Conservation (phyloP, 2,329 filamentous ascomycete genomes). For the Neofusicoccum parvum region DNA sequence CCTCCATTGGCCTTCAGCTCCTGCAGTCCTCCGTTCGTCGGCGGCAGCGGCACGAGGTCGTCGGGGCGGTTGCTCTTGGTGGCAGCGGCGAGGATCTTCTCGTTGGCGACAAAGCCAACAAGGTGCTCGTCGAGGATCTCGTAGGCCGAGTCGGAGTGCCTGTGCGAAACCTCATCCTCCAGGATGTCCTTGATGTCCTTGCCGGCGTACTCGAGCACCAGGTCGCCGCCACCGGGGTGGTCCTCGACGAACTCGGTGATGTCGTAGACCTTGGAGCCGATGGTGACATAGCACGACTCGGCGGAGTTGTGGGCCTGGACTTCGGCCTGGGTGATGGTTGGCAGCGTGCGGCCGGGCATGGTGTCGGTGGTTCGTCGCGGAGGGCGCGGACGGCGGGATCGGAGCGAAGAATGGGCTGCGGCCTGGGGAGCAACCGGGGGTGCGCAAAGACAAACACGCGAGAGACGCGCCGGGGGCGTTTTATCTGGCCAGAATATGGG, state of each 20-base stretch:
- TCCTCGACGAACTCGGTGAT: slow-evolving; percentile 87
- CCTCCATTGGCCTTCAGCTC: slow-evolving; percentile 56
- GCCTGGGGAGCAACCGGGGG: background rate
- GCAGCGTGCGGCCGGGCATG: slow-evolving; percentile 82
- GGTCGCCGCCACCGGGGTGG: slow-evolving; percentile 85
- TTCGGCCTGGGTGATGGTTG: slow-evolving; percentile 78
- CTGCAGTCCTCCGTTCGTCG: slow-evolving; percentile 47
- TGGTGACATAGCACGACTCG: slow-evolving; percentile 89
- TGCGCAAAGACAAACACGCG: background rate
- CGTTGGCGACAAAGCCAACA: slow-evolving; percentile 74
- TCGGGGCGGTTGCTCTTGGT: slow-evolving; percentile 51
- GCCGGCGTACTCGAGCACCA: slow-evolving; percentile 87
- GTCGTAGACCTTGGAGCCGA: slow-evolving; percentile 91
- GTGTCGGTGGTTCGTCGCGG: slow-evolving; percentile 20
- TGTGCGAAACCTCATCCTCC: slow-evolving; percentile 79
- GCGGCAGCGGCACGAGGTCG: slow-evolving; percentile 56
- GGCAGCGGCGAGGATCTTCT: slow-evolving; percentile 56
- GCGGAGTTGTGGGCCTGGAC: slow-evolving; percentile 77
- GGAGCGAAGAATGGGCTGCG: background rate
- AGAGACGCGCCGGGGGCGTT: background rate
- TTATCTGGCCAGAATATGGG: background rate
- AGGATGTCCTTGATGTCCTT: slow-evolving; percentile 83
- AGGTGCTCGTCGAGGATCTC: slow-evolving; percentile 88
- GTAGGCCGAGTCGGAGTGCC: slow-evolving; percentile 90
- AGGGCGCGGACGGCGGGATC: background rate